These are phyloP conservation scores for Triangularia setosa DNA, from an alignment of 2,329 filamentous ascomycete species.

Conservation along the genomic window DNA sequence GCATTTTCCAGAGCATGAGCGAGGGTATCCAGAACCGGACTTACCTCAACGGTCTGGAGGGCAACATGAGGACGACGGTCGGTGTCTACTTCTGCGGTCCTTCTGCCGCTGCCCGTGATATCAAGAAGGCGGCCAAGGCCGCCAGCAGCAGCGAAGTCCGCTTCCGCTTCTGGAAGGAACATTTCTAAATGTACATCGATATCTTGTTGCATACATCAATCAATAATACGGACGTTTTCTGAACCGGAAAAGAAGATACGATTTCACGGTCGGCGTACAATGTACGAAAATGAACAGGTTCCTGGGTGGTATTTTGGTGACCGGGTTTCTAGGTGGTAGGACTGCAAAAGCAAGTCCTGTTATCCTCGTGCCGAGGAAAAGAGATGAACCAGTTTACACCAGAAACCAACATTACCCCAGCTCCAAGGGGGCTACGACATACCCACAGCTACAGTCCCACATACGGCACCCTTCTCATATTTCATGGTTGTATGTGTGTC, in stretches of 20 bases:
- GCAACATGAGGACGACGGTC: slow-evolving; percentile 73
- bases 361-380: background rate
- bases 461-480: background rate
- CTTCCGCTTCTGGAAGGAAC: slow-evolving; percentile 99
- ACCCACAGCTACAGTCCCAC: background rate
- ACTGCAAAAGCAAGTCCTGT: background rate
- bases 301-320: background rate
- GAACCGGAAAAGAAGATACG: background rate
- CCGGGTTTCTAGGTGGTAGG: background rate
- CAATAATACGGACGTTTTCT: background rate
- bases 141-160: slow-evolving; percentile 74
- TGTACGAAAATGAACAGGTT: background rate
- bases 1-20: slow-evolving; percentile 78
- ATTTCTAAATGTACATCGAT: slow-evolving; percentile 51
- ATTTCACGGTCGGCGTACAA: background rate
- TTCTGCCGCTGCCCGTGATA: slow-evolving; percentile 72
- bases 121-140: slow-evolving; percentile 73
- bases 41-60: slow-evolving; percentile 79
- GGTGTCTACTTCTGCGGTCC: slow-evolving; percentile 98
- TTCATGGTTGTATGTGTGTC: background rate
- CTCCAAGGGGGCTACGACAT: background rate
- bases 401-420: background rate
- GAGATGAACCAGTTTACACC: background rate
- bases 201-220: background rate
- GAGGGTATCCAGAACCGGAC: slow-evolving; percentile 80